Evolutionary conservation across 441 rosid species (phyloP), one percentile per base, ranked within the genome.

Genomic region (Pelargonium myrrhifolium): DNA sequence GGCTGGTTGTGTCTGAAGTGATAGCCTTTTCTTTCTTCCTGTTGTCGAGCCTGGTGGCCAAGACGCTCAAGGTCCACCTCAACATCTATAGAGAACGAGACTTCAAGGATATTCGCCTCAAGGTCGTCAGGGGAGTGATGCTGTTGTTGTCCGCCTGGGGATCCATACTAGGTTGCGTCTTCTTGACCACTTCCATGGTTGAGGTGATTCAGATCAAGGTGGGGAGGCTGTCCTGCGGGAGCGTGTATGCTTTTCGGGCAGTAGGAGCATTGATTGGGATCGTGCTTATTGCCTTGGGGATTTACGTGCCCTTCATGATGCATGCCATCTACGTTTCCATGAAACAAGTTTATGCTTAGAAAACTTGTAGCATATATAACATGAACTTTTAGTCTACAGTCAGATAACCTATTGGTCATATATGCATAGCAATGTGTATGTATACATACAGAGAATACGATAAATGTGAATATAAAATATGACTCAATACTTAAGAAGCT

Each of bases 171-270:
- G 98, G 97, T 0, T 93, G 98, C 82, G 4, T 93, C 26, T 90
- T 93, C 69, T 63, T 93, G 90, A 79, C 89, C 83, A 76, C 91
- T 7, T 93, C 98, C n/a, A 90, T 92, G 81, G 81, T 92, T 28
- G 70, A 85, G 71, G 97, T 92, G 49, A 90, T 92, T 51, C 80
- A 92, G 87, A 86, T 93, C 65, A 86, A 95, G 68, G 72, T 93
- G 55, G 99, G 99, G n/a, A 70, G 82, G 81, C 68, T 91, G 71
- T 89, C 97, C 28, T 93, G 97, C 66, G 97, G 98, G 64, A 93
- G 98, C 65, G 73, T 86, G 75, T 81, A 83, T 0, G 72, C 93
- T 8, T 74, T 83, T 63, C 92, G 81, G 24, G 76, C 98, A 0
- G 97, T 80, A 42, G 65, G 81, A 4, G 83, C 91, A 28, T 73